Evolutionary conservation across 202 grass and related monocot species (phyloP), one percentile per base, ranked within the genome.

Genomic region (Digitaria exilis): DNA sequence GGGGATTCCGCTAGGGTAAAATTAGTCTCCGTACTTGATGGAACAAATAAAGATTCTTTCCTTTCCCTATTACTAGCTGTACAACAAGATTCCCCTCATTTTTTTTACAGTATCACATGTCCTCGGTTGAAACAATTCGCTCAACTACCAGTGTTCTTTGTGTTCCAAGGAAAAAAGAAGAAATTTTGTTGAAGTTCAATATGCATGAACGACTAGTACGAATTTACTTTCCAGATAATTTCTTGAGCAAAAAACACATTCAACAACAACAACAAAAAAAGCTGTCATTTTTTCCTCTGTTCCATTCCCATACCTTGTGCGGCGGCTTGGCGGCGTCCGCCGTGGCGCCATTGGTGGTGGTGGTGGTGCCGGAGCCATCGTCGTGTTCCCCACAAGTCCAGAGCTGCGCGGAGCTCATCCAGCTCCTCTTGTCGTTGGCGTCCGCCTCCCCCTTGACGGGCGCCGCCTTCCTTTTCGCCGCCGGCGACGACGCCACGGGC

Each of bases 331-430:
- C 56, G 32, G 42, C n/a, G n/a, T n/a, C n/a, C n/a, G n/a, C n/a
- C n/a, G n/a, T n/a, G n/a, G n/a, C 78, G 58, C 60, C 84, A 75
- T 79, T 83, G 51, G 60, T 79, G 79, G 61, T 71, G 69, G 57
- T 73, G n/a, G 68, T 69, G 41, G 31, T n/a, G n/a, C n/a, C n/a
- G n/a, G n/a, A n/a, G n/a, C n/a, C 73, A 35, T 45, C 80, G 51
- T 60, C 73, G 58, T 48, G 45, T 66, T 72, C 80, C 18, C 82
- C 83, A 55, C 82, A 88, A 75, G 79, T 96, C 97, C 97, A 99
- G 14, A 99, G 84, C 91, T 99, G 93, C 56, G 84, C 93, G 19
- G 93, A 96, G 81, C 91, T 99, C 97, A 96, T 96, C 97, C 93
- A 99, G 81, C 66, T 94, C 61, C 87, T 78, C 86, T 96, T 99